Conservation (phyloP, 2,329 filamentous ascomycete genomes). For the Aspergillus pseudoviridinutans region DNA sequence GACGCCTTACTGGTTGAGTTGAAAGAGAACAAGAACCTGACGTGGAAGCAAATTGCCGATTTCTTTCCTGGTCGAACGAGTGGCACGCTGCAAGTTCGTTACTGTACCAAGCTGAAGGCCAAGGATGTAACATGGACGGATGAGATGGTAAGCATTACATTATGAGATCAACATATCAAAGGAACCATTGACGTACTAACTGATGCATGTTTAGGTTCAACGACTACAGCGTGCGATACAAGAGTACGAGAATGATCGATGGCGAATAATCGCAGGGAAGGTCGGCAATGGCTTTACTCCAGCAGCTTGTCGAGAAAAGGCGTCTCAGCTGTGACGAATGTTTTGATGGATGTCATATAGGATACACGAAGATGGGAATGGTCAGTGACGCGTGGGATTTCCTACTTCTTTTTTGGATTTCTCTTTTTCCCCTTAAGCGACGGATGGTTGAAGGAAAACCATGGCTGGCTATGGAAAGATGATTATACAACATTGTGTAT, state of each 20-base stretch:
- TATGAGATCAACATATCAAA: background rate
- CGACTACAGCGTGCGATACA: conserved; percentile 37
- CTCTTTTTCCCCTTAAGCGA: background rate
- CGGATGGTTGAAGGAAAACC: background rate
- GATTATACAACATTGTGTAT: background rate
- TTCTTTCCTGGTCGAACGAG: conserved; percentile 91
- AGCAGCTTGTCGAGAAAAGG: conserved; percentile 78
- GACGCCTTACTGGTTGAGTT: conserved; percentile 82
- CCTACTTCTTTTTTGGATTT: background rate
- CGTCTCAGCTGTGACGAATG: conserved; percentile 40
- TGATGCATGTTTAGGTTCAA: conserved; percentile 26
- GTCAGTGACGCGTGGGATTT: background rate
- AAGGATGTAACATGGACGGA: conserved; percentile 93
- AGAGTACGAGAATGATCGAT: conserved; percentile 63
- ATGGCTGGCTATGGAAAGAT: background rate
- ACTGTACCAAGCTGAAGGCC: conserved; percentile 91
- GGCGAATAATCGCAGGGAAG: conserved; percentile 87
- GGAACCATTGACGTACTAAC: conserved; percentile 7
- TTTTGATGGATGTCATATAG: background rate
- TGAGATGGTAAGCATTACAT: conserved; percentile 63
- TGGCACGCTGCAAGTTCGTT: conserved; percentile 86
- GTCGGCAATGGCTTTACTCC: conserved; percentile 88
- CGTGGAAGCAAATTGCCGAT: conserved; percentile 96
- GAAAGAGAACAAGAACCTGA: conserved; percentile 91
- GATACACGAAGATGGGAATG: background rate